A percentile compares a stretch with the other conserved stretches of the same genome.
Evolutionary conservation across 768 basidiomycete genomes (phyloP).

Genomic region (Collybia sordida): DNA sequence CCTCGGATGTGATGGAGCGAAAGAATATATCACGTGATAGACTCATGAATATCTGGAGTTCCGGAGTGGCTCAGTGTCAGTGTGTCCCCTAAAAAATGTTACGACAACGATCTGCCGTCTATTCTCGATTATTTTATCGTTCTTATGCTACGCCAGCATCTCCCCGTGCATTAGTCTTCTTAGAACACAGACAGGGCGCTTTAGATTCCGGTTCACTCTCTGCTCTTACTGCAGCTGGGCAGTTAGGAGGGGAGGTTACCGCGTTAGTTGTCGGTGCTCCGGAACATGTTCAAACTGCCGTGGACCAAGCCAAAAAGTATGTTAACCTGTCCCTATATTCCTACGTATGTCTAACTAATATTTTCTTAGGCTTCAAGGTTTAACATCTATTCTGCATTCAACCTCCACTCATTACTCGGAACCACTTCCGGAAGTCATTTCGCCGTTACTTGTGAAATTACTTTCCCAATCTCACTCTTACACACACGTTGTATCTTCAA

Average conservation of each 20-base stretch:
- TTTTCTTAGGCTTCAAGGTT: slow-evolving; percentile 57
- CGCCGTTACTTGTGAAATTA: slow-evolving; percentile 80
- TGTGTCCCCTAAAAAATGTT: slow-evolving; percentile 13
- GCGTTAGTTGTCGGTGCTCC: slow-evolving; percentile 71
- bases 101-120: slow-evolving; percentile 10
- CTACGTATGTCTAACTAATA: slow-evolving; percentile 6
- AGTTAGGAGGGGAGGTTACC: slow-evolving; percentile 85
- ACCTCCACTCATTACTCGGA: slow-evolving; percentile 68
- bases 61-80: neutral
- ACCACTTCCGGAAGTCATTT: slow-evolving; percentile 71
- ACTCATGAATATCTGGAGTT: no score
- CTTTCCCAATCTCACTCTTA: slow-evolving; percentile 62
- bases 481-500: slow-evolving; percentile 91
- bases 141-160: slow-evolving; percentile 60
- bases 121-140: slow-evolving; percentile 25
- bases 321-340: neutral
- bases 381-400: slow-evolving; percentile 68
- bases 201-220: slow-evolving; percentile 86
- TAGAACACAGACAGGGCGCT: slow-evolving; percentile 82
- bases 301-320: slow-evolving; percentile 83
- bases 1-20: no score
- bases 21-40: slow-evolving; percentile 1
- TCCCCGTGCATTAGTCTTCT: slow-evolving; percentile 81
- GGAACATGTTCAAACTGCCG: slow-evolving; percentile 61
- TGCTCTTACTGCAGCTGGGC: slow-evolving; percentile 86